Percentiles rank a stretch among this genome's conserved stretches.
These are phyloP conservation scores for Microbotryum intermedium DNA, from an alignment of 1,284 basidiomycete genomes.

Conservation along the genomic window DNA sequence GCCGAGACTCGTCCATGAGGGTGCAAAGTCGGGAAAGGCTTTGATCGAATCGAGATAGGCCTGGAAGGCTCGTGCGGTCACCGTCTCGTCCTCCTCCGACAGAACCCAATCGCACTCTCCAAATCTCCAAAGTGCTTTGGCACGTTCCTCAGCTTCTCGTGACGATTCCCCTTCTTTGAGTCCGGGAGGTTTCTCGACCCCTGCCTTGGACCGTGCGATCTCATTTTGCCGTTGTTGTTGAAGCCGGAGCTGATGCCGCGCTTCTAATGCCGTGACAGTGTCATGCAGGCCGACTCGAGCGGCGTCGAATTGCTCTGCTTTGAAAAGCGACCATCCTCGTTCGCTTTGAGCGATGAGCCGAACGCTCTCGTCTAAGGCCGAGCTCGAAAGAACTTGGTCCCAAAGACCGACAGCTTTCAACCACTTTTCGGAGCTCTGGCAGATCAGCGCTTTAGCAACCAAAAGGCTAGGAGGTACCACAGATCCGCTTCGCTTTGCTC, in stretches of 20 bases:
- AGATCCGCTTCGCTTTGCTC: too few relatives aligned
- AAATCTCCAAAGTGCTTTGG: conserved; percentile 73
- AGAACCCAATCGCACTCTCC: conserved; percentile 70
- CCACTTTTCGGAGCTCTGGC: conserved; percentile 61
- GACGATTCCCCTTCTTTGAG: conserved; percentile 42
- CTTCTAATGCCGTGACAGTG: conserved; percentile 53
- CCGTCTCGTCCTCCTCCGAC: conserved; percentile 46
- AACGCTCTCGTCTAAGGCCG: conserved; percentile 40
- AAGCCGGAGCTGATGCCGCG: conserved; percentile 17
- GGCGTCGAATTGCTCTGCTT: conserved; percentile 48
- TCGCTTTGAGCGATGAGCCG: conserved; percentile 72
- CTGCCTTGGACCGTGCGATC: conserved; percentile 29
- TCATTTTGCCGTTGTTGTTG: conserved; percentile 25
- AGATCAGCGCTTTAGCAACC: conserved; percentile 66
- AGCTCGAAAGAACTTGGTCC: conserved; percentile 43
- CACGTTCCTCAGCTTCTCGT: conserved; percentile 42
- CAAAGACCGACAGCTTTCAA: conserved; percentile 59
- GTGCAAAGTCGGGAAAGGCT: conserved; percentile 65
- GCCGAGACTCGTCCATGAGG: conserved; percentile 88
- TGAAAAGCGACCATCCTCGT: conserved; percentile 72
- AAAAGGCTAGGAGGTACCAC: conserved; percentile 44
- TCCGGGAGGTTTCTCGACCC: conserved; percentile 48
- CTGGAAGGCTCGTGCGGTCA: conserved; percentile 57
- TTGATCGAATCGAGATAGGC: conserved; percentile 78
- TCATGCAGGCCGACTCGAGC: conserved; percentile 53